Evolutionary conservation across 352 stramenopile species (phyloP).

Genomic region (Phytophthora melonis): DNA sequence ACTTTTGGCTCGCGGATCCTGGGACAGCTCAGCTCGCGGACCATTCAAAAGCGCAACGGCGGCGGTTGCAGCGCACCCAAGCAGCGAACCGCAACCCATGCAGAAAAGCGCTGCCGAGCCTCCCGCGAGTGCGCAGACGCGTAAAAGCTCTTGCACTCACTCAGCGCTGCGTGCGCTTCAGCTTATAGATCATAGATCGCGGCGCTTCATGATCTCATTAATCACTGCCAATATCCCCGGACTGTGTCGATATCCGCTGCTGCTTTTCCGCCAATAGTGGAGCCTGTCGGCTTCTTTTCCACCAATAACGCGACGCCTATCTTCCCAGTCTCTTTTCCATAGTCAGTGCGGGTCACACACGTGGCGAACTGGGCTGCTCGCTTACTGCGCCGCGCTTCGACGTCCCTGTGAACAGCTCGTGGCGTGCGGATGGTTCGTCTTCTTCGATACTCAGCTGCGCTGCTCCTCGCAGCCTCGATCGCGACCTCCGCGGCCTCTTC

Average conservation of each 20-base stretch:
- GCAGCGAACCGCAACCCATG: not conserved
- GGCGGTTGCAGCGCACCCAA: not conserved
- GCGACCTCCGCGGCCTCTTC: not conserved
- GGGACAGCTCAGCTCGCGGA: not conserved
- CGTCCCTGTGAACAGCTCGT: not conserved
- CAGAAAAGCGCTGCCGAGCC: not conserved
- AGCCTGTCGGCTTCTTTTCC: too few relatives aligned
- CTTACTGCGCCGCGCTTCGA: constrained; percentile 13
- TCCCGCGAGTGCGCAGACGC: not conserved
- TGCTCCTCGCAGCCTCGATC: constrained; percentile 20
- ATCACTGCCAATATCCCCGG: not conserved
- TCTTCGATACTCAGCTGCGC: not conserved
- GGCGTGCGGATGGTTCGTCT: constrained; percentile 11
- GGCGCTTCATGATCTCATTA: not conserved
- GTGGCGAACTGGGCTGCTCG: constrained; percentile 20
- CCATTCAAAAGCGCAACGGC: not conserved
- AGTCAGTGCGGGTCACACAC: constrained; percentile 4
- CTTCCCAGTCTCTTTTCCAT: not conserved
- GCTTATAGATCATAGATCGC: not conserved
- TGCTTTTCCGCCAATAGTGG: not conserved
- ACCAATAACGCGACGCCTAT: too few relatives aligned
- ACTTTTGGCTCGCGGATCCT: not conserved
- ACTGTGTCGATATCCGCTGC: not conserved
- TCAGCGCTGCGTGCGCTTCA: too few relatives aligned
- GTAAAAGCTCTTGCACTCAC: too few relatives aligned